Conservation (phyloP, 2,329 filamentous ascomycete genomes). For the Aphanocladium album region DNA sequence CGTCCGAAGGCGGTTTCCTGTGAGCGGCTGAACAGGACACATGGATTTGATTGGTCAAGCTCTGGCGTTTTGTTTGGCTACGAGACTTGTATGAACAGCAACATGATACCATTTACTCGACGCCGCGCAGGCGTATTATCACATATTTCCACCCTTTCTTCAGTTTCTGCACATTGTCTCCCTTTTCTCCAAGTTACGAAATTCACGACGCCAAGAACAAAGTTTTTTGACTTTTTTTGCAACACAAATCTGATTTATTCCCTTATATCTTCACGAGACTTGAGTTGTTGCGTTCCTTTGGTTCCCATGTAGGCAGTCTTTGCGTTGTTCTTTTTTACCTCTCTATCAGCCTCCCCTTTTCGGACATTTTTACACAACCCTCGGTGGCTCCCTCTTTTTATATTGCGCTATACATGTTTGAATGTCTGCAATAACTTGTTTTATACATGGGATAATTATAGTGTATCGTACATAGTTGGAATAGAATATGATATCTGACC, state of each 20-base stretch:
- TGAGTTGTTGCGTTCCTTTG: not conserved
- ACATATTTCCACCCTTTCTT: not conserved
- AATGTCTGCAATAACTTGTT: not conserved
- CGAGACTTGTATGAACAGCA: constrained; percentile 1
- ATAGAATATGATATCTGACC: not conserved
- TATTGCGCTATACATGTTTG: not conserved
- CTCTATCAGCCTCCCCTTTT: not conserved
- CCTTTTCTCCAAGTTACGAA: constrained; percentile 1
- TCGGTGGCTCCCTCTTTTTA: not conserved
- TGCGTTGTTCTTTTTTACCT: not conserved
- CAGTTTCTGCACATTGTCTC: not conserved
- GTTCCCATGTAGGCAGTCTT: not conserved
- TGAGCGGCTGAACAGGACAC: constrained; percentile 27
- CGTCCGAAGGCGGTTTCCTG: constrained; percentile 50
- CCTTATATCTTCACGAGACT: not conserved
- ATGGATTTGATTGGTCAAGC: not conserved
- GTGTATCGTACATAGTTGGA: not conserved
- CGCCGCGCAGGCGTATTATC: no score
- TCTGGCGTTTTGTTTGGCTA: not conserved
- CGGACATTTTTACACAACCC: not conserved
- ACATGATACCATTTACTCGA: not conserved
- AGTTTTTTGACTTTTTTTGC: not conserved
- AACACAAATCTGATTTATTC: not conserved
- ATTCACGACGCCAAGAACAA: constrained; percentile 11
- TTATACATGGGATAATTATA: not conserved